Evolutionary conservation across 768 basidiomycete species (phyloP), one percentile per base, ranked within the genome.

Genomic region (Sarcomyxa edulis): DNA sequence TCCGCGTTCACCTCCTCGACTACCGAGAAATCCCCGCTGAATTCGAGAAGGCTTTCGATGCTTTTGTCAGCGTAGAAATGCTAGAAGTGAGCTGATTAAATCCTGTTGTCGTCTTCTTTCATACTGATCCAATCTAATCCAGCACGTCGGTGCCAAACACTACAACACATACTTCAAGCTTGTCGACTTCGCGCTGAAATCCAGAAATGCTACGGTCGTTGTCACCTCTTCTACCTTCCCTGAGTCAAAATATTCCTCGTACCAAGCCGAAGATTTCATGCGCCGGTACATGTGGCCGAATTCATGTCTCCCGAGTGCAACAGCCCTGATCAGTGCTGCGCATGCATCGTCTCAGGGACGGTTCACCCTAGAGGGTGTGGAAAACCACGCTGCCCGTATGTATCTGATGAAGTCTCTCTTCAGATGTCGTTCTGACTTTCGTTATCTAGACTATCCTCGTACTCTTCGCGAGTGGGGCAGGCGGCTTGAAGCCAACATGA

Each of bases 401-500:
- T 62, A 27, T 23, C 40, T 32, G 40, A 34, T 33, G 35, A 30
- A 12, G 7, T 37, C 16, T 29, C 31, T 23, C 34, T 25, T 7
- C 23, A 16, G 14, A 7, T 26, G 27, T 18, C 10, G 8, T 11
- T 4, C 8, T 19, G 15, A 18, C 23, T 35, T 24, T n/a, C 34
- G 33, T 19, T 32, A 56, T 25, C 18, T 37, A 76, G 78, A 91
- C 54, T 91, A 95, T 62, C 89, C 92, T 21, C 81, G 91, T 35
- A 95, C 92, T 19, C 73, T 95, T n/a, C 79, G 91, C 36, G 89
- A 91, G 65, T 95, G 92, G 92, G 79, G 78, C 21, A 70, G 81
- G 21, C 76, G 89, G 21, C 77, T 94, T 42, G 78, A 82, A 43
- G 61, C 64, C 32, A 84, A 84, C 53, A 55, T 81, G 28, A 65